Base-by-base conservation (phyloP, 495 filamentous ascomycete genomes). In the Tuber brumale region DNA sequence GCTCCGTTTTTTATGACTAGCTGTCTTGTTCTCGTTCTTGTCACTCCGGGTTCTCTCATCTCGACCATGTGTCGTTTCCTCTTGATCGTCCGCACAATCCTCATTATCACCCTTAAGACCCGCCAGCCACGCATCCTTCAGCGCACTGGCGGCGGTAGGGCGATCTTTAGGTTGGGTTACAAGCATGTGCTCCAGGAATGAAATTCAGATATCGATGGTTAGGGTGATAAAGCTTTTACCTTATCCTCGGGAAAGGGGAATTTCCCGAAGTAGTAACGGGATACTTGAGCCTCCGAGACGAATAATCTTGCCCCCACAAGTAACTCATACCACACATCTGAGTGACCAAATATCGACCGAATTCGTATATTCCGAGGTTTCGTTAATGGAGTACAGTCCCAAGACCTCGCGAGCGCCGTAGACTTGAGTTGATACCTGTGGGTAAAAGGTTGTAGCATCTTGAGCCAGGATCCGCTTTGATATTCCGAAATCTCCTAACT, bases 311-410 rank as follows among this genome's bases (percentile, higher is more conserved):
- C 8, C 7, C 46, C 46, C 1, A n/a, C 46, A 51, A 51, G 46
- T 51, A 51, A 3, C 7, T 51, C n/a, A 37, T 31, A 70, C 23
- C n/a, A 61, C 37, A 43, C 72, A 74, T 75, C 74, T 45, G 18
- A 75, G 70, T 6, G 74, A 73, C 70, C 21, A 75, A 31, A 76
- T 76, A n/a, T 76, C 75, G 9, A 73, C 70, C 3, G 70, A 70
- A 18, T 27, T 66, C 27, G 75, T 73, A n/a, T 75, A 75, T 1
- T 27, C 42, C 37, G 72, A 74, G n/a, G 71, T 43, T 31, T 35
- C 39, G 1, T 21, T 51, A n/a, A n/a, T 51, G 46, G 46, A n/a
- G 21, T 51, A 21, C 8, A 76, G 35, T 16, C 71, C 71, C 3
- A 45, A 44, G n/a, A 44, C 42, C 43, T 76, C 75, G 6, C 70